A percentile compares a stretch with the other conserved stretches of the same genome.
Evolutionary conservation across 441 rosid genomes (phyloP).

Genomic region (Syzygium syzygioides): DNA sequence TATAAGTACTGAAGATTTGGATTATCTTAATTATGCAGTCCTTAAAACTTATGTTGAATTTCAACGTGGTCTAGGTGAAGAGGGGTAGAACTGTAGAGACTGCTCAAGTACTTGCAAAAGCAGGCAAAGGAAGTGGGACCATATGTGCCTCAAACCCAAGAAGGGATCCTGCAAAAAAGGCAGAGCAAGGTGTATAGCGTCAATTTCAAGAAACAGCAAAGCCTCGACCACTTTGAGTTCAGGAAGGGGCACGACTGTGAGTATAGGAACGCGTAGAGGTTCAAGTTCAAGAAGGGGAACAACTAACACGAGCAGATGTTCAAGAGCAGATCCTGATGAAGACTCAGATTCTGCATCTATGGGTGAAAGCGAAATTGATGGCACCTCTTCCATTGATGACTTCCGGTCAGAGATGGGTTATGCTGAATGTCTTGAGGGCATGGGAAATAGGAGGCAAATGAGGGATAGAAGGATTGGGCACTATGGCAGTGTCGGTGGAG

Average conservation of each 20-base stretch:
- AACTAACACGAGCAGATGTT: background rate
- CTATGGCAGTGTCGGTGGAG: background rate
- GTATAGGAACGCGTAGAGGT: background rate
- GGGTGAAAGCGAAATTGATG: background rate
- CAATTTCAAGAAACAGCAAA: no score
- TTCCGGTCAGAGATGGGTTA: background rate
- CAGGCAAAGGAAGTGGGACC: no score
- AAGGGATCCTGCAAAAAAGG: background rate
- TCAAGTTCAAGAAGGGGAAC: background rate
- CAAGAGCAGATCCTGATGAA: background rate
- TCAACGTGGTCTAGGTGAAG: no score
- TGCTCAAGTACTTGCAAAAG: no score
- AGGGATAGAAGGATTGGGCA: background rate
- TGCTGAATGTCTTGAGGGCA: background rate
- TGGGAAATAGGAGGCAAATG: background rate
- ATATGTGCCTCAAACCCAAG: no score
- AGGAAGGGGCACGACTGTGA: background rate
- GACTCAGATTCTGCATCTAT: background rate
- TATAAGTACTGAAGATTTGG: no score
- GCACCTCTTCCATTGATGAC: background rate
- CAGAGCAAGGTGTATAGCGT: background rate
- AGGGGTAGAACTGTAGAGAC: no score
- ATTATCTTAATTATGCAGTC: no score
- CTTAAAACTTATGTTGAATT: no score
- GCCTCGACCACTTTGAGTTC: background rate